phyloP scores from a whole-genome alignment of 192 early-diverging fungal genomes.

The Gonapodya sp. region DNA sequence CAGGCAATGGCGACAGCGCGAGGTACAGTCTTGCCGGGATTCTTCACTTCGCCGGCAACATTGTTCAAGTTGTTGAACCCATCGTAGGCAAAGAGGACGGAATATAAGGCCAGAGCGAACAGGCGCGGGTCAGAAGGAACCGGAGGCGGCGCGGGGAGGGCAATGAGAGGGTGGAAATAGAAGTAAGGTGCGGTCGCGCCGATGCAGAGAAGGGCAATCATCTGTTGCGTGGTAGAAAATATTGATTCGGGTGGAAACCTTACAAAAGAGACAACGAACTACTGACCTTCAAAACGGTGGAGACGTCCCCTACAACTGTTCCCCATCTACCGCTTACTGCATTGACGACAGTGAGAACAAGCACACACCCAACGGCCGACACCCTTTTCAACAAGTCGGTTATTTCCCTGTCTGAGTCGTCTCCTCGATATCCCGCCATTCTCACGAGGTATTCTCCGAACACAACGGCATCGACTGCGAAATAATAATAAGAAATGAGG shows the following conservation, averaged over 20 bases:
- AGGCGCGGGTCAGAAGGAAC: background rate
- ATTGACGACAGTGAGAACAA: background rate
- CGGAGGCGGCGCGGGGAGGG: background rate
- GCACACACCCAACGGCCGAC: background rate
- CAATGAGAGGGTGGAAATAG: background rate
- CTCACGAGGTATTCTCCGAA: background rate
- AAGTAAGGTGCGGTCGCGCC: background rate
- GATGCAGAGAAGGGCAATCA: background rate
- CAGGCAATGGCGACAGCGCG: background rate
- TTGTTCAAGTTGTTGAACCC: background rate
- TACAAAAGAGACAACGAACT: background rate
- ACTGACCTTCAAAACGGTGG: background rate
- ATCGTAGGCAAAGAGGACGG: constrained; percentile 1
- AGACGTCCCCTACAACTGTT: background rate
- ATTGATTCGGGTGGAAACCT: too few relatives aligned
- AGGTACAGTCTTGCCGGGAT: background rate
- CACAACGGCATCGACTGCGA: background rate
- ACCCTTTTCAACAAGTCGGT: background rate
- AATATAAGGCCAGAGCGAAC: background rate
- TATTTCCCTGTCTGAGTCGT: background rate
- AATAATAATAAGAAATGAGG: background rate
- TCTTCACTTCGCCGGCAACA: background rate
- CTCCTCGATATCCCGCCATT: background rate
- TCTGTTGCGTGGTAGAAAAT: background rate
- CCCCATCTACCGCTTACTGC: background rate